Percentiles rank a stretch among this genome's conserved stretches.
Evolutionary conservation across 2,329 filamentous ascomycete genomes (phyloP).

Genomic region (Ascochyta koolunga): DNA sequence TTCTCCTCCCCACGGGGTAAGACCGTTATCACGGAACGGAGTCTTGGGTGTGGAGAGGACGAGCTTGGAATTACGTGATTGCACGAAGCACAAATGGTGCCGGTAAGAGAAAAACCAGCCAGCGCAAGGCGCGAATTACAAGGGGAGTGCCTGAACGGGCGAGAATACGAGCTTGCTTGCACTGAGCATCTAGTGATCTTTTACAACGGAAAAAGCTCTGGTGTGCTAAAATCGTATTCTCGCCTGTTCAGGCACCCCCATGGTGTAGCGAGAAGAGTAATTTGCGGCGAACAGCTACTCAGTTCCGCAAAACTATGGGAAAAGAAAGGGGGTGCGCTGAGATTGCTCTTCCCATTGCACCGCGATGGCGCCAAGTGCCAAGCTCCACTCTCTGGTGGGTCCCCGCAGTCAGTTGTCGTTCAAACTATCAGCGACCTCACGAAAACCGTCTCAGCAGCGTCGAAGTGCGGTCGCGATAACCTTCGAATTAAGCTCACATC

Average conservation of each 20-base stretch:
- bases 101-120: no score
- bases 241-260: no score
- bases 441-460: not conserved
- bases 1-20: constrained; percentile 7
- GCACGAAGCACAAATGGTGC: not conserved
- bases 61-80: constrained; percentile 16
- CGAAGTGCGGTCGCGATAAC: constrained; percentile 4
- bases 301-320: no score
- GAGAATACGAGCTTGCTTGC: no score
- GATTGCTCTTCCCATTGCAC: not conserved
- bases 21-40: not conserved
- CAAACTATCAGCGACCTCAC: not conserved
- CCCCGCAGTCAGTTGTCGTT: not conserved
- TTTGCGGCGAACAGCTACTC: not conserved
- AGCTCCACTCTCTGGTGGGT: not conserved
- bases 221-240: no score
- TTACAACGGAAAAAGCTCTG: no score
- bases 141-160: no score
- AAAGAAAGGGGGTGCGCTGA: no score
- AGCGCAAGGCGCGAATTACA: not conserved
- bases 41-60: constrained; percentile 6
- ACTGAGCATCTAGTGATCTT: no score
- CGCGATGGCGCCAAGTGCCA: constrained; percentile 1
- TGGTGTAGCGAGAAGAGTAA: not conserved
- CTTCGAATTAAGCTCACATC: constrained; percentile 3